Evolutionary conservation across 2,329 filamentous ascomycete species (phyloP), one percentile per base, ranked within the genome.

Genomic region (Pyrenochaeta sp.): DNA sequence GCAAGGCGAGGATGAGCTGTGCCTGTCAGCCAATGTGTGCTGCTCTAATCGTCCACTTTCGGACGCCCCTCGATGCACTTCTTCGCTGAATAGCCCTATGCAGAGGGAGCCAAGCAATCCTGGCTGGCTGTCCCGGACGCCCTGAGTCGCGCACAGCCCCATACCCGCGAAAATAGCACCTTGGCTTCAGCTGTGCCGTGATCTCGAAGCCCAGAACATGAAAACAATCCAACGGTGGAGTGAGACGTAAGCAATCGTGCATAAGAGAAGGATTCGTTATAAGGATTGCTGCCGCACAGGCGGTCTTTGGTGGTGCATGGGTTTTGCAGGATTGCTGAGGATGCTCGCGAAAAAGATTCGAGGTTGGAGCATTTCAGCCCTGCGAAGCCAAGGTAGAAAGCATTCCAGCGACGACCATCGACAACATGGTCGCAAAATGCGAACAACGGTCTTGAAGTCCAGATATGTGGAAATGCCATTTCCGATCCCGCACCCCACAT

Each of bases 121-220:
- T 52, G 49, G 43, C 50, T 43, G 47, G 39, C 46, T 43, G 43
- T 23, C 18, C 18, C 36, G 42, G 41, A 43, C 23, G n/a, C n/a
- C 21, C 31, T n/a, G 40, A 17, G 23, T 42, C 40, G 27, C 40
- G 27, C 23, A 30, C 18, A 36, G 32, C 44, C 39, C 50, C 50
- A 27, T 39, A 18, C 30, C 39, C 43, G 37, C 39, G 15, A 44
- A 48, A 48, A 48, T 52, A 48, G 50, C 23, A 57, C 50, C 42
- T 36, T 45, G 32, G 46, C 45, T 47, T 57, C 30, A 39, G 54
- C 43, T 54, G 42, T 29, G 45, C 45, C 23, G 23, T 27, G 23
- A 27, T 27, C 23, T 27, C 4, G 23, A 27, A 27, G 23, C 23
- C 23, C 23, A 12, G n/a, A 17, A 17, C 7, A 36, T 15, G 33